Evolutionary conservation across 352 stramenopile species (phyloP).

Genomic region (Achlya hypogyna): DNA sequence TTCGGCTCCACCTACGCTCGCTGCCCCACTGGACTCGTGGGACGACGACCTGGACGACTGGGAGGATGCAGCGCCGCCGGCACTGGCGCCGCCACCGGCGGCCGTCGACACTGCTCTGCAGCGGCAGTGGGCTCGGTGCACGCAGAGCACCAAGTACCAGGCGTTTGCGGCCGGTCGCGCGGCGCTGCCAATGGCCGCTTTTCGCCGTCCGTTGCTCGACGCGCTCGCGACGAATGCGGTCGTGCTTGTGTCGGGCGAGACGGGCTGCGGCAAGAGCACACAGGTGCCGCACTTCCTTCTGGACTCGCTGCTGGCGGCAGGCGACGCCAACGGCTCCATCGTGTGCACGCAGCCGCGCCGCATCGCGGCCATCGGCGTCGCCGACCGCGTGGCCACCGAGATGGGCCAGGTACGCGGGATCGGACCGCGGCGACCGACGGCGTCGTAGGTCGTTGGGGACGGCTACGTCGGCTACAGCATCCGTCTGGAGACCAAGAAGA

Average conservation of each 20-base stretch:
- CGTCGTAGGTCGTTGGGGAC: constrained; percentile 36
- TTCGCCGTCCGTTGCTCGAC: constrained; percentile 71
- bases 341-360: constrained; percentile 95
- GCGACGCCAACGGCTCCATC: constrained; percentile 89
- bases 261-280: constrained; percentile 91
- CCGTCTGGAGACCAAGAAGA: constrained; percentile 85
- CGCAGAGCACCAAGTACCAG: constrained; percentile 31
- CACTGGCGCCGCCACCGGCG: constrained; percentile 24
- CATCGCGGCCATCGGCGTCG: constrained; percentile 93
- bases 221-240: constrained; percentile 77
- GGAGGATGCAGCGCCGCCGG: constrained; percentile 21
- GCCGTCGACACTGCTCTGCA: constrained; percentile 24
- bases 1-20: not conserved
- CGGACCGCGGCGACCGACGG: not conserved
- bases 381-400: constrained; percentile 89
- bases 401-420: constrained; percentile 56
- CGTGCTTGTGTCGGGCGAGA: constrained; percentile 93
- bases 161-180: constrained; percentile 37
- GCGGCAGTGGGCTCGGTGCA: constrained; percentile 29
- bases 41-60: constrained; percentile 21
- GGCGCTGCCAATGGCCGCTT: constrained; percentile 69
- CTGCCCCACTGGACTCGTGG: constrained; percentile 4
- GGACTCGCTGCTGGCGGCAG: constrained; percentile 80
- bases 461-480: constrained; percentile 89
- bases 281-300: constrained; percentile 97